These are phyloP conservation scores for Chalciporus piperatus DNA, from an alignment of 768 basidiomycete genomes.

Conservation along the genomic window DNA sequence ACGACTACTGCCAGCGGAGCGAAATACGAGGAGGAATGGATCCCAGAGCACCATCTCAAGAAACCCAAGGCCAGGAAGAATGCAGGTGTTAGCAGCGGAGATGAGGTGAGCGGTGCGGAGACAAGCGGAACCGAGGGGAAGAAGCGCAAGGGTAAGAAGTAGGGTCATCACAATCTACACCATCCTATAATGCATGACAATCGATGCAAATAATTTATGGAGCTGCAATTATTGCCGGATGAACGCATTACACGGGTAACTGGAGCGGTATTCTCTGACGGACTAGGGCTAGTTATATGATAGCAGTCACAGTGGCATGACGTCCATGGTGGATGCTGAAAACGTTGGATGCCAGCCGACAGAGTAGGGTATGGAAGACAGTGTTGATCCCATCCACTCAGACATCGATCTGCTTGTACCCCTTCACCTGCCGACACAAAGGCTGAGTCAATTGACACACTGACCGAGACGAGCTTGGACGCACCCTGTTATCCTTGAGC, in stretches of 20 bases:
- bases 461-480: conserved; percentile 8
- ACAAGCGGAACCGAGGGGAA: conserved; percentile 55
- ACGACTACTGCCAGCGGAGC: conserved; percentile 61
- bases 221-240: conserved; percentile 1
- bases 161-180: conserved; percentile 9
- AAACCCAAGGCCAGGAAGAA: conserved; percentile 55
- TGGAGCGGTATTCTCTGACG: background rate
- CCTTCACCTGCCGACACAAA: conserved; percentile 62
- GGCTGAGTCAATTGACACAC: conserved; percentile 4
- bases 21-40: conserved; percentile 88
- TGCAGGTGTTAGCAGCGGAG: conserved; percentile 53
- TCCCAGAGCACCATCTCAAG: conserved; percentile 84
- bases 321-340: background rate
- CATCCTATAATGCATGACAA: background rate
- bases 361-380: background rate
- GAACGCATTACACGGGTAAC: conserved; percentile 1
- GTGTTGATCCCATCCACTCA: conserved; percentile 16
- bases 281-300: background rate
- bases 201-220: background rate
- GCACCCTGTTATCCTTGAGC: conserved; percentile 77
- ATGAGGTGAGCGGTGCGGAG: conserved; percentile 66
- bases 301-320: background rate
- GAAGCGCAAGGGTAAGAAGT: conserved; percentile 51
- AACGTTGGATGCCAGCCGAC: background rate
- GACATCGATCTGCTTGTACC: conserved; percentile 77